phyloP scores from a whole-genome alignment of 1,139 yeast genomes.

The Torulaspora pretoriensis region DNA sequence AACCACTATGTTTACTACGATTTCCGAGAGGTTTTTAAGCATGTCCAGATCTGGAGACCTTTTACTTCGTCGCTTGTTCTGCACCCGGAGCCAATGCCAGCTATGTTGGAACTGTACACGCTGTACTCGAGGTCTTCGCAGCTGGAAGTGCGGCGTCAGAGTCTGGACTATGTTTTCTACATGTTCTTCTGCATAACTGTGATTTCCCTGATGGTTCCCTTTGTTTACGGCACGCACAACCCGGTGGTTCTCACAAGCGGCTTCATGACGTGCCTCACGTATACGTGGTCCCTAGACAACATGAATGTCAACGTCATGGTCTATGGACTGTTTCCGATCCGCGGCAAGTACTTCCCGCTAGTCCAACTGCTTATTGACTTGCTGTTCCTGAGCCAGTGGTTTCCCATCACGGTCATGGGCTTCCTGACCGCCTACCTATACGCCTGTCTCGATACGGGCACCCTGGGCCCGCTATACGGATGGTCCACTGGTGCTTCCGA shows the following conservation, averaged over 20 bases:
- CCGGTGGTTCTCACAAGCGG: conserved; percentile 24
- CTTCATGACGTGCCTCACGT: conserved; percentile 28
- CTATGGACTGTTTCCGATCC: conserved; percentile 35
- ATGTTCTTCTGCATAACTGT: conserved; percentile 23
- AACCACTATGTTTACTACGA: conserved; percentile 6
- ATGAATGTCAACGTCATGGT: conserved; percentile 29
- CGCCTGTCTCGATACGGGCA: conserved; percentile 34
- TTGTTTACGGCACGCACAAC: conserved; percentile 16
- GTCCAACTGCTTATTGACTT: conserved; percentile 30
- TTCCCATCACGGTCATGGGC: conserved; percentile 26
- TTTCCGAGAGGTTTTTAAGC: conserved; percentile 7
- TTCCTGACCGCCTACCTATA: conserved; percentile 30
- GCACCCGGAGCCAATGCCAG: conserved; percentile 26
- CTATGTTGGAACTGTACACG: conserved; percentile 30
- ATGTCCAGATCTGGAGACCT: conserved; percentile 28
- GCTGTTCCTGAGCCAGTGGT: conserved; percentile 25
- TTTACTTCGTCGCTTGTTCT: conserved; percentile 28
- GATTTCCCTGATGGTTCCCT: conserved; percentile 16
- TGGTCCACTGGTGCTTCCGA: conserved; percentile 11
- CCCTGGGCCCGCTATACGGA: conserved; percentile 36
- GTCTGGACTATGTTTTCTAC: conserved; percentile 30
- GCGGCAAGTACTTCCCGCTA: conserved; percentile 33
- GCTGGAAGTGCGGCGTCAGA: conserved; percentile 24
- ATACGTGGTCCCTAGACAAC: conserved; percentile 35
- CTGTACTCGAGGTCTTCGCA: conserved; percentile 28